These are phyloP conservation scores for Rubroshorea leprosula DNA, from an alignment of 345 rosid species.

Conservation along the genomic window DNA sequence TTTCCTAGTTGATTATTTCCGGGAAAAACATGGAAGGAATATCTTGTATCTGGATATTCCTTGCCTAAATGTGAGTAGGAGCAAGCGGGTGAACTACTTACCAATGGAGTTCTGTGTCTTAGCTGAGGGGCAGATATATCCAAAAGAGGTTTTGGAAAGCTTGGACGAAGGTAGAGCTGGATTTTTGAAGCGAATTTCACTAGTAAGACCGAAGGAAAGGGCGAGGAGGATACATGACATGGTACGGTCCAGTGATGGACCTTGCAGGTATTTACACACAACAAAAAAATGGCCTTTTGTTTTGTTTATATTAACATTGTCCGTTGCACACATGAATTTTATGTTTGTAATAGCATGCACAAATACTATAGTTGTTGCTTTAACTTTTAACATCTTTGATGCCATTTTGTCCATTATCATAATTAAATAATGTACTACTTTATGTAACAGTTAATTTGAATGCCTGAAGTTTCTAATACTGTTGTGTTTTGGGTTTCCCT, in stretches of 20 bases:
- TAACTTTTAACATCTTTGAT: background rate
- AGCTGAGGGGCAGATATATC: constrained; percentile 76
- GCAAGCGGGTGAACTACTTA: constrained; percentile 40
- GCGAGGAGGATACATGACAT: constrained; percentile 38
- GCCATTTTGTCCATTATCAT: background rate
- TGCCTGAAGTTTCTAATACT: no score
- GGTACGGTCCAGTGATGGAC: constrained; percentile 47
- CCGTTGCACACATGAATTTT: background rate
- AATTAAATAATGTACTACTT: no score
- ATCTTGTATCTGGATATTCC: constrained; percentile 51
- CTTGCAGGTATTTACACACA: constrained; percentile 53
- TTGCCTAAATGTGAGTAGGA: constrained; percentile 61
- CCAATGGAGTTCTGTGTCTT: constrained; percentile 82
- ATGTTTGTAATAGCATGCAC: background rate
- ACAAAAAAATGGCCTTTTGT: background rate
- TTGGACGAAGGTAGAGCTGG: constrained; percentile 35
- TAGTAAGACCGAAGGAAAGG: constrained; percentile 43
- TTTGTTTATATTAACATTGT: background rate
- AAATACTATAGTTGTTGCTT: background rate
- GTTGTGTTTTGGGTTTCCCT: no score
- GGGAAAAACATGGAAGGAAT: constrained; percentile 40
- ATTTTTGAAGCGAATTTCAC: constrained; percentile 40
- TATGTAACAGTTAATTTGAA: no score
- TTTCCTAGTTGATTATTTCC: constrained; percentile 53
- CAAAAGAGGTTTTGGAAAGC: constrained; percentile 53